A percentile compares a stretch with the other conserved stretches of the same genome.
Conservation (phyloP, 148 eudicot genomes). For the Polygonum maritimum region DNA sequence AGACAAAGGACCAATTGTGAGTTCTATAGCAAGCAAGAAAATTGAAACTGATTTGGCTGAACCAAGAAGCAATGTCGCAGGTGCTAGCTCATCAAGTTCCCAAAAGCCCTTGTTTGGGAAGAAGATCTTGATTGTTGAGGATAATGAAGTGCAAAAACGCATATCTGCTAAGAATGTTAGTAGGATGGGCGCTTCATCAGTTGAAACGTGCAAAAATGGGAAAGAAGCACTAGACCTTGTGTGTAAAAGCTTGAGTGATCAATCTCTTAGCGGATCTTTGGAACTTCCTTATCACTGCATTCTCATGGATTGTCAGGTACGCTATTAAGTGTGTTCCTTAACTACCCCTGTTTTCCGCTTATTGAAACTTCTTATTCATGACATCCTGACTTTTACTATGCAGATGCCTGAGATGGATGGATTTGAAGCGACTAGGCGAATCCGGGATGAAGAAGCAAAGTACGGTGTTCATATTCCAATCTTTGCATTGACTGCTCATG, state of each 20-base stretch:
- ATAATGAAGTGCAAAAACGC: constrained; percentile 19
- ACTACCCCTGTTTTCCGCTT: not conserved
- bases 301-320: constrained; percentile 77
- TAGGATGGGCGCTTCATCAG: constrained; percentile 31
- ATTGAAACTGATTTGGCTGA: not conserved
- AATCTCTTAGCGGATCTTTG: constrained; percentile 11
- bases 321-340: not conserved
- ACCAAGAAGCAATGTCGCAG: not conserved
- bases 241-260: constrained; percentile 18
- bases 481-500: constrained; percentile 93
- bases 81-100: not conserved
- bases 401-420: constrained; percentile 99
- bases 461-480: constrained; percentile 59
- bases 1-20: not conserved
- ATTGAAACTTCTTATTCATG: not conserved
- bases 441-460: constrained; percentile 48
- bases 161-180: constrained; percentile 17
- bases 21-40: not conserved
- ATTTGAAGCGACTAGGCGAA: constrained; percentile 86
- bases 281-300: constrained; percentile 51
- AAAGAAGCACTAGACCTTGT: constrained; percentile 40
- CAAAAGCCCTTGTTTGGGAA: constrained; percentile 27
- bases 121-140: constrained; percentile 49
- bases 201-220: constrained; percentile 30
- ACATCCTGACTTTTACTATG: not conserved